phyloP scores from a whole-genome alignment of 192 early-diverging fungal species.

The Rhizophlyctis rosea region DNA sequence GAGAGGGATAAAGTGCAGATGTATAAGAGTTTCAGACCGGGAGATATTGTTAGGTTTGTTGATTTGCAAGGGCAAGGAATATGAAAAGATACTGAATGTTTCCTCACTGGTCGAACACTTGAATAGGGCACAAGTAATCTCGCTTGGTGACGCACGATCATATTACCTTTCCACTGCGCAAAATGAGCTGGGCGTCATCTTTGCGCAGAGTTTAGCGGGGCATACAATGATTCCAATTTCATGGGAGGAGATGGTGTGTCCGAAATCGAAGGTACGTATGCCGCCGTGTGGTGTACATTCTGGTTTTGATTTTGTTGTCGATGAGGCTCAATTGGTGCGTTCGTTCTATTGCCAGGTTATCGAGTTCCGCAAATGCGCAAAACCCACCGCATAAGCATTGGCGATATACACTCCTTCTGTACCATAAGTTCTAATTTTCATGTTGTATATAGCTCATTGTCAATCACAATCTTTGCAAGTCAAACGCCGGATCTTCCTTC shows the following conservation, averaged over 20 bases:
- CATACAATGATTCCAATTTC: slow-evolving; percentile 88
- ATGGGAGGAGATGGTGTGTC: slow-evolving; percentile 98
- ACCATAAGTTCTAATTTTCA: too few relatives aligned
- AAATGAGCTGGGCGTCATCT: slow-evolving; percentile 93
- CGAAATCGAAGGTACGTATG: slow-evolving; percentile 69
- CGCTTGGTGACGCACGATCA: slow-evolving; percentile 86
- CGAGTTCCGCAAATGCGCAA: slow-evolving; percentile 94
- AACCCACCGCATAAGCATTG: too few relatives aligned
- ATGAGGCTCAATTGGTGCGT: too few relatives aligned
- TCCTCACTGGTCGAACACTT: not conserved
- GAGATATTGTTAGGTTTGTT: slow-evolving; percentile 74
- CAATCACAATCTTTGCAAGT: too few relatives aligned
- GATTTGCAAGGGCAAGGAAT: slow-evolving; percentile 56
- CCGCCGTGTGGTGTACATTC: not conserved
- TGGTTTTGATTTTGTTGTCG: not conserved
- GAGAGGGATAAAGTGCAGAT: slow-evolving; percentile 95
- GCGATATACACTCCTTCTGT: too few relatives aligned
- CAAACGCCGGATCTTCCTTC: too few relatives aligned
- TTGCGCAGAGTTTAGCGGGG: slow-evolving; percentile 80
- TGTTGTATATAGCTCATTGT: too few relatives aligned
- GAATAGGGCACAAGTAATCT: slow-evolving; percentile 64
- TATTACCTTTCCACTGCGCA: slow-evolving; percentile 89
- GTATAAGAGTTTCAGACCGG: slow-evolving; percentile 84
- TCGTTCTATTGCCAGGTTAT: too few relatives aligned
- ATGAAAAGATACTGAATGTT: not conserved